Conservation (phyloP, 495 filamentous ascomycete species). For the Penicillium waksmanii region DNA sequence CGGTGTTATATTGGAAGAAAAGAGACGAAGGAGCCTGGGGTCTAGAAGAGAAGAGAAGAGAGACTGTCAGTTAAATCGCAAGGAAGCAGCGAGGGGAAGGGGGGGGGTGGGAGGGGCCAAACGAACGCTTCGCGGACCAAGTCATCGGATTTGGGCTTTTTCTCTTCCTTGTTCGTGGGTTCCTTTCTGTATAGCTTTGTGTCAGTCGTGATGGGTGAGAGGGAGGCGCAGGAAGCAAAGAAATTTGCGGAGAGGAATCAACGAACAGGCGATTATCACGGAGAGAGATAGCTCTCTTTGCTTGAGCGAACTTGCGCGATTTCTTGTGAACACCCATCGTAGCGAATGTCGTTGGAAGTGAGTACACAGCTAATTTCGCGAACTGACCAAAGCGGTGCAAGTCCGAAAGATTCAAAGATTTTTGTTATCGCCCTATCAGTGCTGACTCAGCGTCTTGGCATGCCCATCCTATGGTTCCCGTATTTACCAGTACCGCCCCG, state of each 20-base stretch:
- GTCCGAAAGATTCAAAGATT: background rate
- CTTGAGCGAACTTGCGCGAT: conserved; percentile 65
- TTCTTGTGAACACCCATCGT: conserved; percentile 67
- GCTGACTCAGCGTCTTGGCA: background rate
- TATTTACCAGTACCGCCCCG: no score
- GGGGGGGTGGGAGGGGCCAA: no score
- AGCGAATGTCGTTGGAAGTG: conserved; percentile 6
- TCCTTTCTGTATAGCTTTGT: conserved; percentile 57
- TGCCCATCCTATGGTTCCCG: background rate
- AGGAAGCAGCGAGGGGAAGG: background rate
- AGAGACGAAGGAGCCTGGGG: conserved; percentile 81
- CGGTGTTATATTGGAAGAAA: conserved; percentile 95
- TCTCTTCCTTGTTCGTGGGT: conserved; percentile 59
- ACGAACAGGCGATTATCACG: conserved; percentile 34
- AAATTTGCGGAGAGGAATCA: background rate
- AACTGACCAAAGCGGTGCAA: background rate
- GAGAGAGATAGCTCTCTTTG: conserved; percentile 33
- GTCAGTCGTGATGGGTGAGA: conserved; percentile 51
- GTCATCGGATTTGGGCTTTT: conserved; percentile 47
- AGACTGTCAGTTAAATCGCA: background rate
- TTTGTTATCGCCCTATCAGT: conserved; percentile 7
- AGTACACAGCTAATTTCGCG: background rate
- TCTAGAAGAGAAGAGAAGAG: conserved; percentile 6
- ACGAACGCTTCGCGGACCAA: conserved; percentile 42
- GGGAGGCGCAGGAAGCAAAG: no score